Percentiles rank a stretch among this genome's conserved stretches.
These are phyloP conservation scores for Dunaliella sp. DNA, from an alignment of 139 green algal species.

Conservation along the genomic window DNA sequence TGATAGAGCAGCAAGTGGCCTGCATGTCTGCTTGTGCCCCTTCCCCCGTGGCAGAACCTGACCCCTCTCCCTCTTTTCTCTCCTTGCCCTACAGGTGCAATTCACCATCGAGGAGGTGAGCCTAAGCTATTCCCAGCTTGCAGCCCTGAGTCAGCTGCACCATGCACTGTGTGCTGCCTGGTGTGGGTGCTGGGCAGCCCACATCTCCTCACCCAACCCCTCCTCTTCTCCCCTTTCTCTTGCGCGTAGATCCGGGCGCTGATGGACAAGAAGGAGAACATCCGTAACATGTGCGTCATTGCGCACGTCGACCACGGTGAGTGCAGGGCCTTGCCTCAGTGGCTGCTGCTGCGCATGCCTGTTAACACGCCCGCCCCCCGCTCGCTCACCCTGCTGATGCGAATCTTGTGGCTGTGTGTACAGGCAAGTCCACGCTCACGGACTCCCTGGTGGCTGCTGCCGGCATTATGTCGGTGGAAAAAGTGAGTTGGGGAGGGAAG, in stretches of 20 bases:
- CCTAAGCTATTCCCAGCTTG: not conserved
- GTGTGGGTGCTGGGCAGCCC: not conserved
- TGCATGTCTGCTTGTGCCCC: not conserved
- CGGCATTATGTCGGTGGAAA: slow-evolving; percentile 97
- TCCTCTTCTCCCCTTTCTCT: not conserved
- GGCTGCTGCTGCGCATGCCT: no score
- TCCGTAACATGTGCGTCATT: slow-evolving; percentile 90
- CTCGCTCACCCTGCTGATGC: no score
- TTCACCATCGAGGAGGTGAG: slow-evolving; percentile 73
- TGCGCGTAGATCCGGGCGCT: slow-evolving; percentile 56
- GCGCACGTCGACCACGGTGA: slow-evolving; percentile 89
- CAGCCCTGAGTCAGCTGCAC: not conserved
- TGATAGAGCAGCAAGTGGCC: no score
- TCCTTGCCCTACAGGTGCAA: slow-evolving; percentile 33
- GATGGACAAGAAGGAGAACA: slow-evolving; percentile 93
- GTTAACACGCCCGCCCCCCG: no score
- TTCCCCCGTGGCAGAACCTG: not conserved
- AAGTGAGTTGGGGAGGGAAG: slow-evolving; percentile 37
- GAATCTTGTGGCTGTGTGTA: no score
- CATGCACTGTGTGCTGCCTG: not conserved
- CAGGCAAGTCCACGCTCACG: slow-evolving; percentile 94
- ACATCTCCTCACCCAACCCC: not conserved
- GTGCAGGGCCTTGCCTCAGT: no score
- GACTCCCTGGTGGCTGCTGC: slow-evolving; percentile 98
- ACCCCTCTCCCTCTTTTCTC: not conserved